Evolutionary conservation across 2,329 filamentous ascomycete genomes (phyloP).

Genomic region (Aschersonia sp.): DNA sequence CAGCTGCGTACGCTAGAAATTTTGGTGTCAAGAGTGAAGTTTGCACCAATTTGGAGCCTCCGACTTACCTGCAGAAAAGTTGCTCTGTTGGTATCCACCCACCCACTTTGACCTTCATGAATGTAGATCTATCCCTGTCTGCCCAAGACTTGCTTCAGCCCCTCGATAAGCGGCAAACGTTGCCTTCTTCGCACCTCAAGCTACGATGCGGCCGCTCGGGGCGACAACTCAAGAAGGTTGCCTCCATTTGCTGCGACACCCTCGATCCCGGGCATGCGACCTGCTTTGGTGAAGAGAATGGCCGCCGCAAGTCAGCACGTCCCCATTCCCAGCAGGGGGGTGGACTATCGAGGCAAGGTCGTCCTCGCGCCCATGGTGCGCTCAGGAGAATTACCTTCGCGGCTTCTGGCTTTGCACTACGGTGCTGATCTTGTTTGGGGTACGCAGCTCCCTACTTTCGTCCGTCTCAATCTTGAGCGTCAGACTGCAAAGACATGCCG

Average conservation of each 20-base stretch:
- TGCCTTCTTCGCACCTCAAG: no score
- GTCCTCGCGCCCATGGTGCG: conserved; percentile 97
- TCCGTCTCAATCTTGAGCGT: background rate
- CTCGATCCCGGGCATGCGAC: conserved; percentile 14
- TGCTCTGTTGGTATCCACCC: no score
- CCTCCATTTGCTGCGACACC: background rate
- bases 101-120: no score
- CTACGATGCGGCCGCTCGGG: no score
- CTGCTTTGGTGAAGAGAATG: conserved; percentile 35
- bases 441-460: conserved; percentile 18
- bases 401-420: conserved; percentile 80
- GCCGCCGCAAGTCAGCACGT: conserved; percentile 48
- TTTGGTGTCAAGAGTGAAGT: no score
- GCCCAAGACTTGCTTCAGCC: no score
- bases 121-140: no score
- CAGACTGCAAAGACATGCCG: background rate
- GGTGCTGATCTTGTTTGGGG: conserved; percentile 96
- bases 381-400: conserved; percentile 86
- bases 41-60: no score
- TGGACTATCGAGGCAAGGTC: conserved; percentile 86
- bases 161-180: no score
- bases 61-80: no score
- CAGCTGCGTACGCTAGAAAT: no score
- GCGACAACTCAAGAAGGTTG: no score
- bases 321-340: conserved; percentile 73